These are phyloP conservation scores for Areca catechu DNA, from an alignment of 176 grass and related monocot species.

Conservation along the genomic window DNA sequence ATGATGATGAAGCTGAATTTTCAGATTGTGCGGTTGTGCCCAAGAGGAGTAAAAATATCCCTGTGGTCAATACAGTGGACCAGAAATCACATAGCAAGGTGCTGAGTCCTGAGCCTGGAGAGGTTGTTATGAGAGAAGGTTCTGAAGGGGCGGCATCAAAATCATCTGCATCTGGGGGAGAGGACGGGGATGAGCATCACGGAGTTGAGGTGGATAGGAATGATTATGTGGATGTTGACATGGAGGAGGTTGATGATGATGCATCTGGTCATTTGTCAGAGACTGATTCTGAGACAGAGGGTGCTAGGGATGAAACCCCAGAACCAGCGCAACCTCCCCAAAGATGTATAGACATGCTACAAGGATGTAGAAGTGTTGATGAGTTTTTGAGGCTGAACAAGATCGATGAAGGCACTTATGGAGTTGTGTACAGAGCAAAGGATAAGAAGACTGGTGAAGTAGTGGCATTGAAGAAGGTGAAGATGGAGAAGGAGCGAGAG, in stretches of 20 bases:
- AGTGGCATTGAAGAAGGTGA: constrained; percentile 24
- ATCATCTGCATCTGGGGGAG: constrained; percentile 38
- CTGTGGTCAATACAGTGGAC: constrained; percentile 19
- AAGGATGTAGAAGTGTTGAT: constrained; percentile 24
- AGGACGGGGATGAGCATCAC: constrained; percentile 15
- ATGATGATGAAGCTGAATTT: constrained; percentile 23
- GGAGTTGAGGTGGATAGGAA: constrained; percentile 20
- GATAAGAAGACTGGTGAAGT: constrained; percentile 20
- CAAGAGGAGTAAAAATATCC: constrained; percentile 30
- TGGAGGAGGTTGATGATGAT: constrained; percentile 20
- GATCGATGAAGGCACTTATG: constrained; percentile 26
- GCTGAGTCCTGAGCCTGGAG: constrained; percentile 38
- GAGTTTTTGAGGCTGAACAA: constrained; percentile 22
- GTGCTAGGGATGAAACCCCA: constrained; percentile 49
- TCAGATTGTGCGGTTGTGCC: constrained; percentile 14
- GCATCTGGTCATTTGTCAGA: constrained; percentile 16
- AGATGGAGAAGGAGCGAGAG: constrained; percentile 22
- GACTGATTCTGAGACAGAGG: constrained; percentile 22
- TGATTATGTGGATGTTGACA: constrained; percentile 31
- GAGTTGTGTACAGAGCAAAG: constrained; percentile 27
- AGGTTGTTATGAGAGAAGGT: constrained; percentile 27
- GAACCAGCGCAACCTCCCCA: constrained; percentile 32
- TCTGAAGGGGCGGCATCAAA: constrained; percentile 30
- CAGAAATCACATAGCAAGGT: constrained; percentile 21
- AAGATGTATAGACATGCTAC: constrained; percentile 20